Evolutionary conservation across 1,284 basidiomycete genomes (phyloP).

Genomic region (Prillingera fragicola): DNA sequence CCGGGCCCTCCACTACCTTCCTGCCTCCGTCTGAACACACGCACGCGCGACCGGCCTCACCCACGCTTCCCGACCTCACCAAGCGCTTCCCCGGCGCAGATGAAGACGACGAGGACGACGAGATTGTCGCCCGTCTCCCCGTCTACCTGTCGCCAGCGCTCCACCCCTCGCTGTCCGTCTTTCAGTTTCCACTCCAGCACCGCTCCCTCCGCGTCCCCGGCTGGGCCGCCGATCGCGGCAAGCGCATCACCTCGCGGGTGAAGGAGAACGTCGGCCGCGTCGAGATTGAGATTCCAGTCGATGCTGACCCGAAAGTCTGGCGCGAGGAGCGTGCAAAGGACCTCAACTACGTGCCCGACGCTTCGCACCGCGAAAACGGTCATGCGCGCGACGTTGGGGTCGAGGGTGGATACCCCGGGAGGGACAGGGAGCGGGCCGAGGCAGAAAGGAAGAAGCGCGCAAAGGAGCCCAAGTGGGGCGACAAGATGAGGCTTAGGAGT

Average conservation of each 20-base stretch:
- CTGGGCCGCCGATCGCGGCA: constrained; percentile 40
- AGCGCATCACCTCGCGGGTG: constrained; percentile 39
- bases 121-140: constrained; percentile 37
- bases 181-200: constrained; percentile 45
- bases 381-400: no score
- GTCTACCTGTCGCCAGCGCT: constrained; percentile 41
- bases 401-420: constrained; percentile 23
- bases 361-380: no score
- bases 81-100: constrained; percentile 14
- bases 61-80: constrained; percentile 25
- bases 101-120: constrained; percentile 30
- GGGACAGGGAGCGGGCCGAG: no score
- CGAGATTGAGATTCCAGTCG: constrained; percentile 46
- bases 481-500: constrained; percentile 42
- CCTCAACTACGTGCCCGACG: constrained; percentile 23
- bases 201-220: constrained; percentile 28
- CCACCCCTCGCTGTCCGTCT: constrained; percentile 32
- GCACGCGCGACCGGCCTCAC: constrained; percentile 10
- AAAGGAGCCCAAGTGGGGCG: constrained; percentile 37
- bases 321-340: constrained; percentile 43
- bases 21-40: constrained; percentile 18
- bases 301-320: constrained; percentile 40
- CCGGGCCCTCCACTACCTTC: constrained; percentile 35
- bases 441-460: constrained; percentile 18
- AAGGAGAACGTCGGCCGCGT: constrained; percentile 42